Base-by-base conservation (phyloP, 2,329 filamentous ascomycete genomes). In the Anisogramma anomala region DNA sequence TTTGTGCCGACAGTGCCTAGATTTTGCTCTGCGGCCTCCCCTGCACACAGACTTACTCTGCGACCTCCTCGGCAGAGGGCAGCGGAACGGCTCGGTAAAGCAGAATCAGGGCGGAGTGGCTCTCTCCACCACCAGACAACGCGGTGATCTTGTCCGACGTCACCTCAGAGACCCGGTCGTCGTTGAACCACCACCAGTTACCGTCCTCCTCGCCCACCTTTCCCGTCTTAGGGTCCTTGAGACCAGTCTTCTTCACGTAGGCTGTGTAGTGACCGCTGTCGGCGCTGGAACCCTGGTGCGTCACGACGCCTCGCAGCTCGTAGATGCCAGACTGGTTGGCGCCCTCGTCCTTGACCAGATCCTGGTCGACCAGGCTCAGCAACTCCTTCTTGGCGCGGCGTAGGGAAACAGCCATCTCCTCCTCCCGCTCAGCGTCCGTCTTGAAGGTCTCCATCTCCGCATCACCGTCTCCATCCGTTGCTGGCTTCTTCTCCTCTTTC, bases 121-220 rank as follows among this genome's bases (percentile, higher is more conserved):
- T 82, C 63, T 91, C 84, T 50, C 87, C 89, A 55, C 93, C 91
- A 45, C 91, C 93, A 37, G 87, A 75, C 38, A 98, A 72, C 3
- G 80, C 82, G 58, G 89, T 84, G 50, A 98, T 93, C 68, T 94
- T 91, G 53, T 96, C 89, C 19, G 77, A 69, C 13, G 85, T 78
- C 20, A 98, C 91, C 66, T 98, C 91, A 11, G 82, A 79, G 25
- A 98, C 91, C 67, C 87, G 93, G 58, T 98, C 89, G 55, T 98
- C 91, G 61, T 98, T 96, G 72, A 98, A 98, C 89, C 91, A 98
- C 89, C 91, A 98, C 91, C 91, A 98, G 55, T 87, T 94, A 52
- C 84, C 87, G 56, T 94, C 86, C 57, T 94, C 86, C 55, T 83
- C 78, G 40, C 75, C 77, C 54, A 77, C 69, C 67, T 86, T 84